Evolutionary conservation across 2,329 filamentous ascomycete genomes (phyloP).

Genomic region (Trichoderma simmonsii): DNA sequence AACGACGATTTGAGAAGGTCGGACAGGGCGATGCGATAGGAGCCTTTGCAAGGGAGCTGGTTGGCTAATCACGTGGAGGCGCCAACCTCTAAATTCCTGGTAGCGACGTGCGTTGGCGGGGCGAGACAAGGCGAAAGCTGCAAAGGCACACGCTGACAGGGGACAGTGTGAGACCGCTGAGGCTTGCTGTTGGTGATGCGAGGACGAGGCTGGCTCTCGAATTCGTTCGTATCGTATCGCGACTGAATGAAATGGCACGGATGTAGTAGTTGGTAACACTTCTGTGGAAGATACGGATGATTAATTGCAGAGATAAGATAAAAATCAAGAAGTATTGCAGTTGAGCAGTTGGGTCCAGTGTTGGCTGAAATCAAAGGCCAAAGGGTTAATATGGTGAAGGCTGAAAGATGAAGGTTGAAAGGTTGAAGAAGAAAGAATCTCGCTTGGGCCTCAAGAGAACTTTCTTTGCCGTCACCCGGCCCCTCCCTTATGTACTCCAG

Average conservation of each 20-base stretch:
- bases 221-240: neutral
- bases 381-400: neutral
- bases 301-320: neutral
- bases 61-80: conserved; percentile 23
- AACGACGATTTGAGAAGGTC: conserved; percentile 13
- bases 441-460: neutral
- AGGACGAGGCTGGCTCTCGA: neutral
- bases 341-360: neutral
- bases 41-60: conserved; percentile 1
- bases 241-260: neutral
- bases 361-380: neutral
- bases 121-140: neutral
- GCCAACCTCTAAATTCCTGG: conserved; percentile 14
- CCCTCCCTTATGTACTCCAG: neutral
- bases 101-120: conserved; percentile 1
- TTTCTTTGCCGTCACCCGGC: neutral
- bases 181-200: neutral
- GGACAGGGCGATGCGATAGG: neutral
- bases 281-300: neutral
- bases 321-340: neutral
- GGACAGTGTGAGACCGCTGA: neutral
- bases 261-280: neutral
- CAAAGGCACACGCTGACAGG: neutral
- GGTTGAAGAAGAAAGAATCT: neutral
- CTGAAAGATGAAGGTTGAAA: neutral